Base-by-base conservation (phyloP, 306 rosid species). In the Prunus mira region DNA sequence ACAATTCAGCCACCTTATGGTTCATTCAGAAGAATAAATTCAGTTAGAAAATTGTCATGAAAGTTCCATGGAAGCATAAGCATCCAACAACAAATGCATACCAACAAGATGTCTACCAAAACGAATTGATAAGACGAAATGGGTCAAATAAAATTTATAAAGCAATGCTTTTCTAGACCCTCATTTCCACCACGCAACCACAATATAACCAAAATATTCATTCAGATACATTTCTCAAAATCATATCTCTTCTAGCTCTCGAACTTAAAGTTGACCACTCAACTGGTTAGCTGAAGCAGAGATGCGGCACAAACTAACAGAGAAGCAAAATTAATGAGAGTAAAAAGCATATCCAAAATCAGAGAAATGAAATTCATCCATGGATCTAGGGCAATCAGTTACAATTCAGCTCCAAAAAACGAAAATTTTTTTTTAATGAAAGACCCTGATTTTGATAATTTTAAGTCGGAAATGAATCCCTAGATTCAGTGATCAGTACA, bases 1-100 rank as follows among this genome's bases (percentile, higher is more conserved):
- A 67, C 73, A 57, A 77, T 27, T 71, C 45, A 7, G 67, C 28
- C n/a, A 63, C 77, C 70, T 78, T 64, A 72, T 61, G n/a, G n/a
- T 34, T 13, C 3, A 10, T 14, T 52, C 19, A 71, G 32, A 67
- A 11, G 32, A 3, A 27, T 38, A 38, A 32, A 50, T 20, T 17
- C 25, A 10, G 51, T 54, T 50, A 30, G 50, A n/a, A 9, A 71
- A 34, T 65, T 19, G 24, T 8, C 15, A 2, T 32, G 17, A 45
- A 22, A 73, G 19, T 17, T 49, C 27, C n/a, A 60, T 43, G 68
- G 28, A 49, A 49, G 15, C 61, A 49, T 19, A 73, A 60, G 50
- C 18, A 27, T 45, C 28, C 30, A 43, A 41, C 28, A n/a, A 66
- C 51, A 41, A 43, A 25, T 25, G 13, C 57, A 58, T 18, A 24